phyloP scores from a whole-genome alignment of 2,329 filamentous ascomycete species.

The Coleophoma crateriformis region DNA sequence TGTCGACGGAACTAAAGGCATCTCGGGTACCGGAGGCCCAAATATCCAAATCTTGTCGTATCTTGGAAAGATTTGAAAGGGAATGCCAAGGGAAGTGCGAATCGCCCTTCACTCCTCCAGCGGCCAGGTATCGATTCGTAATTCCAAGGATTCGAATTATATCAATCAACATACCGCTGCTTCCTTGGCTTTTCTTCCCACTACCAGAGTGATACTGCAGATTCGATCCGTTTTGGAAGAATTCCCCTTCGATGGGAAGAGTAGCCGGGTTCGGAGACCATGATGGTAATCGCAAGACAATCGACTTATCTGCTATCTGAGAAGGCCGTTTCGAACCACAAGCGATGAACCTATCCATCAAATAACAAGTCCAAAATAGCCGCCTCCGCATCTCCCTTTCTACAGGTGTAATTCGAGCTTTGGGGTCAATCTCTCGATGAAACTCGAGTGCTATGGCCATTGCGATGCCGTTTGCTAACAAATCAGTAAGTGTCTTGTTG shows the following conservation, averaged over 20 bases:
- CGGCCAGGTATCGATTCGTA: slow-evolving; percentile 78
- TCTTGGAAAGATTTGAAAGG: slow-evolving; percentile 78
- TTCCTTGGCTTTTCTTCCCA: slow-evolving; percentile 67
- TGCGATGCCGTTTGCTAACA: slow-evolving; percentile 64
- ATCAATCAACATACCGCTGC: slow-evolving; percentile 76
- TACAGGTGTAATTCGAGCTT: slow-evolving; percentile 53
- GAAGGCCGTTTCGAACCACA: slow-evolving; percentile 79
- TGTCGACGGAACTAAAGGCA: slow-evolving; percentile 69
- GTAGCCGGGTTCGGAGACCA: slow-evolving; percentile 60
- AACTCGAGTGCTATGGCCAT: slow-evolving; percentile 81
- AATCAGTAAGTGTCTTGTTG: slow-evolving; percentile 26
- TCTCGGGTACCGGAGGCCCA: slow-evolving; percentile 81
- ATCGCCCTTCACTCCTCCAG: slow-evolving; percentile 81
- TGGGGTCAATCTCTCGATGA: slow-evolving; percentile 67
- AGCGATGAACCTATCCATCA: slow-evolving; percentile 78
- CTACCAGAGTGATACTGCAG: slow-evolving; percentile 65
- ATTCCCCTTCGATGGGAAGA: slow-evolving; percentile 67
- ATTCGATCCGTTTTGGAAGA: slow-evolving; percentile 76
- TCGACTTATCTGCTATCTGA: slow-evolving; percentile 72
- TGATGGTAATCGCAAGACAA: slow-evolving; percentile 69
- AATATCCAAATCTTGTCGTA: slow-evolving; percentile 76
- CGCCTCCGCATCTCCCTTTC: slow-evolving; percentile 73
- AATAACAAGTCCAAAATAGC: slow-evolving; percentile 86
- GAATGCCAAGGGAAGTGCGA: slow-evolving; percentile 90
- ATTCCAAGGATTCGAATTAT: slow-evolving; percentile 77